A percentile compares a stretch with the other conserved stretches of the same genome.
phyloP scores from a whole-genome alignment of 176 grass and related monocot genomes.

The Thinopyrum elongatum region DNA sequence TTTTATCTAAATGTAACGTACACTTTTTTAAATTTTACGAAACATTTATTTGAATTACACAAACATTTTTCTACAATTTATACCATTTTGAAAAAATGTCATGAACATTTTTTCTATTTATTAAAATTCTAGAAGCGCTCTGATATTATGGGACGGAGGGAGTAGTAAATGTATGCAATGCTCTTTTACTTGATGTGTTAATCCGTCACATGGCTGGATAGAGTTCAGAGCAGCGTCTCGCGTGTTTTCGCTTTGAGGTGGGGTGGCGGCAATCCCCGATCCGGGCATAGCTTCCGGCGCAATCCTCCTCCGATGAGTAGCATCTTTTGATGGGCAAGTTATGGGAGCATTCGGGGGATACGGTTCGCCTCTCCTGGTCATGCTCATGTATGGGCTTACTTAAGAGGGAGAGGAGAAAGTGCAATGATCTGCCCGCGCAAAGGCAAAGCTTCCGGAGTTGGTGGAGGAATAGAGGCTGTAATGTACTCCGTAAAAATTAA shows the following conservation, averaged over 20 bases:
- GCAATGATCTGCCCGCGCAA: slow-evolving; percentile 22
- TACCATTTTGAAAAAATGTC: too few species aligned
- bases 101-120: too few species aligned
- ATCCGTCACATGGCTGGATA: neutral
- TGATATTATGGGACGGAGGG: too few species aligned
- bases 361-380: slow-evolving; percentile 18
- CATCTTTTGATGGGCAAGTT: neutral
- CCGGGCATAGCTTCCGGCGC: neutral
- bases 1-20: too few species aligned
- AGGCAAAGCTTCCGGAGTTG: slow-evolving; percentile 31
- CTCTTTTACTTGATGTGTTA: too few species aligned
- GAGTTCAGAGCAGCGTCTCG: neutral
- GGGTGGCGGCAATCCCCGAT: slow-evolving; percentile 6
- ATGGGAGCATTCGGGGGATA: neutral
- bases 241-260: slow-evolving; percentile 20
- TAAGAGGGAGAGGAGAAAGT: neutral
- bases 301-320: too few species aligned
- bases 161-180: too few species aligned
- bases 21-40: too few species aligned
- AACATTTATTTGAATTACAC: too few species aligned
- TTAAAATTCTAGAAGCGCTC: too few species aligned
- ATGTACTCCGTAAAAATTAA: too few species aligned
- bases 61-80: too few species aligned
- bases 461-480: slow-evolving; percentile 48
- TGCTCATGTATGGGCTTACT: neutral